Conservation (phyloP, 805 yeast species). For the Starmerella powellii region DNA sequence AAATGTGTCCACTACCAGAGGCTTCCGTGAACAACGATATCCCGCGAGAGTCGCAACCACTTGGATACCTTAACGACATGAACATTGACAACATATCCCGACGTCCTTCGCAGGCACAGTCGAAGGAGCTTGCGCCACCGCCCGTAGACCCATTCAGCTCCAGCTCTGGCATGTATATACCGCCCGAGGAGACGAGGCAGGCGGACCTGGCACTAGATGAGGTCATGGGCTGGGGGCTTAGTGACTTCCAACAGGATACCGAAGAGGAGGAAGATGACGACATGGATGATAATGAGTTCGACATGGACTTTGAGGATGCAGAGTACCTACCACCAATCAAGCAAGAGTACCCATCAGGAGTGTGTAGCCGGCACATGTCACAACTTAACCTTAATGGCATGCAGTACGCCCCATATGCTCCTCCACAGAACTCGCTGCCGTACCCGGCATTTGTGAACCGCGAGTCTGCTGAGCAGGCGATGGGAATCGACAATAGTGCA, state of each 20-base stretch:
- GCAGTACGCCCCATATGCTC: slow-evolving; percentile 7
- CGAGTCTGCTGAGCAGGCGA: slow-evolving; percentile 1
- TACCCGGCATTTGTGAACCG: slow-evolving; percentile 1
- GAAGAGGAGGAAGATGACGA: slow-evolving; percentile 23
- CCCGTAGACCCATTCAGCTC: slow-evolving; percentile 16
- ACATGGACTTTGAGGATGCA: slow-evolving; percentile 18
- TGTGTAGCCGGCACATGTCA: slow-evolving; percentile 12
- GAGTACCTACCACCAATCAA: slow-evolving; percentile 10
- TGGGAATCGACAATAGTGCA: slow-evolving; percentile 6
- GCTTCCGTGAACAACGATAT: background rate
- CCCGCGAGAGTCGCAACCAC: too few species aligned
- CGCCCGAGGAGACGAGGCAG: slow-evolving; percentile 17
- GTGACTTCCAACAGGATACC: slow-evolving; percentile 21
- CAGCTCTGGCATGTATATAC: slow-evolving; percentile 17
- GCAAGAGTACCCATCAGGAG: background rate
- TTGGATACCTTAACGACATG: slow-evolving; percentile 3
- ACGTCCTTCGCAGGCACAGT: slow-evolving; percentile 4
- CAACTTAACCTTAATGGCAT: slow-evolving; percentile 9
- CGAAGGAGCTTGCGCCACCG: slow-evolving; percentile 14
- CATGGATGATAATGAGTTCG: slow-evolving; percentile 19
- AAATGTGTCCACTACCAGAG: background rate
- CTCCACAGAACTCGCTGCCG: slow-evolving; percentile 2
- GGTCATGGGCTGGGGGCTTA: slow-evolving; percentile 17
- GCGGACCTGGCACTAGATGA: slow-evolving; percentile 10
- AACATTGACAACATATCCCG: background rate